A percentile compares a stretch with the other conserved stretches of the same genome.
Evolutionary conservation across 2,329 filamentous ascomycete species (phyloP).

Genomic region (Davidsoniella australis): DNA sequence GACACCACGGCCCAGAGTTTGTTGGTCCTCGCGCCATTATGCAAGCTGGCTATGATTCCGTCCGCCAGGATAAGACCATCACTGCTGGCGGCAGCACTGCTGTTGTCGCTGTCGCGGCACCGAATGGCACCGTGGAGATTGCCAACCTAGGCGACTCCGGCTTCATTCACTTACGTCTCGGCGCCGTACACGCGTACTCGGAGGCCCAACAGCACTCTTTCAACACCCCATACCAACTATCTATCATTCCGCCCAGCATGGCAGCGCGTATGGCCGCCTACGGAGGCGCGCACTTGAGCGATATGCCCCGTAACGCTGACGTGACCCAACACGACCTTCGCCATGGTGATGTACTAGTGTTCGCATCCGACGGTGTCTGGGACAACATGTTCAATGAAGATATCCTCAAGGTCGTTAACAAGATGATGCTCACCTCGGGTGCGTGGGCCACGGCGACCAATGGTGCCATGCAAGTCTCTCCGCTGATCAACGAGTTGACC

Average conservation of each 20-base stretch:
- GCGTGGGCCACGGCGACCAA: slow-evolving; percentile 53
- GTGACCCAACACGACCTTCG: slow-evolving; percentile 59
- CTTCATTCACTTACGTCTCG: slow-evolving; percentile 71
- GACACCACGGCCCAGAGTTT: slow-evolving; percentile 42
- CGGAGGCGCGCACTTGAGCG: slow-evolving; percentile 64
- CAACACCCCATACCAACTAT: slow-evolving; percentile 92
- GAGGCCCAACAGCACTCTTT: slow-evolving; percentile 87
- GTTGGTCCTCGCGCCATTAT: slow-evolving; percentile 25
- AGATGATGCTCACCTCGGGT: slow-evolving; percentile 53
- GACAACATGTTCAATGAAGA: slow-evolving; percentile 91
- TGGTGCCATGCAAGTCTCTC: slow-evolving; percentile 44
- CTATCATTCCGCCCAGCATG: slow-evolving; percentile 67
- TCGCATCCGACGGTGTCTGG: slow-evolving; percentile 90
- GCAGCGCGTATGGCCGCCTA: slow-evolving; percentile 67
- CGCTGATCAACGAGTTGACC: slow-evolving; percentile 37
- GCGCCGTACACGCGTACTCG: slow-evolving; percentile 69
- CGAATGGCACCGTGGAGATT: slow-evolving; percentile 61
- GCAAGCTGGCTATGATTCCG: slow-evolving; percentile 67
- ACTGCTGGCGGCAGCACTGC: slow-evolving; percentile 81
- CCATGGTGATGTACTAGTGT: slow-evolving; percentile 84
- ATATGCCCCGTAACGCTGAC: slow-evolving; percentile 70
- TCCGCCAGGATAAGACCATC: slow-evolving; percentile 57
- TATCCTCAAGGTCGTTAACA: slow-evolving; percentile 62
- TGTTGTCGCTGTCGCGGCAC: slow-evolving; percentile 61
- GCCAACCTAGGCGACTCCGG: slow-evolving; percentile 94